Conservation (phyloP, 2,329 filamentous ascomycete genomes). For the Pyrenophora teres region DNA sequence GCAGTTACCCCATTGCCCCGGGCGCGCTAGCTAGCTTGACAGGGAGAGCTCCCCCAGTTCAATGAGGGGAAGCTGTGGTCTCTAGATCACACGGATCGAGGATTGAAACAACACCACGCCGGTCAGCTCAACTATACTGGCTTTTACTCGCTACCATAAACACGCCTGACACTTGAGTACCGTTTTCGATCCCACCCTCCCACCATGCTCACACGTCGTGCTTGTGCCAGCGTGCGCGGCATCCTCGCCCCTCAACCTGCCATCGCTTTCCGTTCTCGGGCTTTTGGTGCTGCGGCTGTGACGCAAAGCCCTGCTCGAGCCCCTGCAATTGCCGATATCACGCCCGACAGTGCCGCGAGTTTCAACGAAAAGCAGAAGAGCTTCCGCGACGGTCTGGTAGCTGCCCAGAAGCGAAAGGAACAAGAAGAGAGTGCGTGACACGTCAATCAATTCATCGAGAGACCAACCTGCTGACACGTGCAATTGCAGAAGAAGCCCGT, state of each 20-base stretch:
- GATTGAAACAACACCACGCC: constrained; percentile 8
- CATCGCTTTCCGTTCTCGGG: constrained; percentile 26
- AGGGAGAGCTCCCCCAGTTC: constrained; percentile 15
- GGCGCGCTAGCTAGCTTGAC: constrained; percentile 20
- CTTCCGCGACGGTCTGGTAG: constrained; percentile 81
- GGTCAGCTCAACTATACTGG: neutral
- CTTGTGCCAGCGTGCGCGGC: constrained; percentile 33
- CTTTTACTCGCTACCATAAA: constrained; percentile 1
- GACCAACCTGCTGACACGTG: constrained; percentile 51
- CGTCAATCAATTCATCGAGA: constrained; percentile 47
- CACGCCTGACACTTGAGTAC: neutral
- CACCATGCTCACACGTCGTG: constrained; percentile 42
- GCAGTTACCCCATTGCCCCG: constrained; percentile 16
- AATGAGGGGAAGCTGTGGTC: constrained; percentile 18
- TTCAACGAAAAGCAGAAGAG: constrained; percentile 85
- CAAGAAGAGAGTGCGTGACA: constrained; percentile 79
- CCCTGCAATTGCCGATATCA: constrained; percentile 88
- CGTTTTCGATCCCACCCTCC: constrained; percentile 2
- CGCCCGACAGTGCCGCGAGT: constrained; percentile 68
- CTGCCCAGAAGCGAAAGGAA: constrained; percentile 75
- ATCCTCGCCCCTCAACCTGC: constrained; percentile 23
- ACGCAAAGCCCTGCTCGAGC: constrained; percentile 32
- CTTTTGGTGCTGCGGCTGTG: constrained; percentile 35
- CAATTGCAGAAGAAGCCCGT: constrained; percentile 58
- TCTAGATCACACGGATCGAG: neutral